phyloP scores from a whole-genome alignment of 257 asterid species.

The Solanum virginianum region DNA sequence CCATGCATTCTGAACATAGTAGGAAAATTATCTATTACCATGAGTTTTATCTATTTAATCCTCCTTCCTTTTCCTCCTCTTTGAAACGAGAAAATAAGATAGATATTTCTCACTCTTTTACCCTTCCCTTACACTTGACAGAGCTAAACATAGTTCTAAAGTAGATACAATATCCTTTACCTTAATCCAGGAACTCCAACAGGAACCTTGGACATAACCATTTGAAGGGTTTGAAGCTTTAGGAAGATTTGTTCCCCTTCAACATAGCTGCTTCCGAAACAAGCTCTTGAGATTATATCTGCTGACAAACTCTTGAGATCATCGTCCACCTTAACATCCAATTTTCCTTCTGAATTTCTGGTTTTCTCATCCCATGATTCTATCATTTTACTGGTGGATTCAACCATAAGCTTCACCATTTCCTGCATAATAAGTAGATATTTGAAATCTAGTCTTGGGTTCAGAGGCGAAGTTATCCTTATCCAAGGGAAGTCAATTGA shows the following conservation, averaged over 20 bases:
- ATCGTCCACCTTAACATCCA: slow-evolving; percentile 33
- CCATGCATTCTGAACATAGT: background rate
- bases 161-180: slow-evolving; percentile 10
- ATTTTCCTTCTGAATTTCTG: slow-evolving; percentile 11
- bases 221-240: slow-evolving; percentile 46
- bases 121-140: background rate
- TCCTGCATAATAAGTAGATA: slow-evolving; percentile 13
- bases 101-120: background rate
- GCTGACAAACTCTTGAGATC: slow-evolving; percentile 62
- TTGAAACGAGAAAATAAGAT: background rate
- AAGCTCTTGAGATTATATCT: slow-evolving; percentile 60
- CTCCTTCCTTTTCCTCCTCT: background rate
- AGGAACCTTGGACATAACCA: slow-evolving; percentile 37
- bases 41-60: background rate
- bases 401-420: slow-evolving; percentile 45
- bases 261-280: slow-evolving; percentile 59
- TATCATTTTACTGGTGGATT: slow-evolving; percentile 37
- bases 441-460: background rate
- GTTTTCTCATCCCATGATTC: slow-evolving; percentile 40
- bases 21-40: background rate
- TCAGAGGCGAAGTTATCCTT: background rate
- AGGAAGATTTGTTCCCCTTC: slow-evolving; percentile 43
- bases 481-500: background rate
- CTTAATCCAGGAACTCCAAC: slow-evolving; percentile 66
- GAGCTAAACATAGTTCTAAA: background rate